Conservation (phyloP, 768 basidiomycete genomes). For the Calocybe indica region DNA sequence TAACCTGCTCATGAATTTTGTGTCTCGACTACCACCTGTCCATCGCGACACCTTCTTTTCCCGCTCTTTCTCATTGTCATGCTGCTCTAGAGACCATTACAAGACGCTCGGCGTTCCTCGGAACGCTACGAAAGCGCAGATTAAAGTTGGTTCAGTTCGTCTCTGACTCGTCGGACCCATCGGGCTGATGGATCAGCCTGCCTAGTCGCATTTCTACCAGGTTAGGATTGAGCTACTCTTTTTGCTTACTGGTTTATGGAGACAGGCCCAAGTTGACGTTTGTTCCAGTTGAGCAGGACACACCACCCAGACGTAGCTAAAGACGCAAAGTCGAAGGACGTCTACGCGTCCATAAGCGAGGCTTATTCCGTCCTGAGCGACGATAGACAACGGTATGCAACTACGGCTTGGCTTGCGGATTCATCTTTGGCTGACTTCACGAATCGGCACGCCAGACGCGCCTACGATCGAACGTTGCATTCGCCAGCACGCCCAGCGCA, state of each 20-base stretch:
- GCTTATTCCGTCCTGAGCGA: conserved; percentile 39
- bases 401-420: background rate
- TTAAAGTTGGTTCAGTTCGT: conserved; percentile 25
- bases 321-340: conserved; percentile 29
- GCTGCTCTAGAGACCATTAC: conserved; percentile 25
- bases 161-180: background rate
- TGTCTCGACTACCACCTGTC: no score
- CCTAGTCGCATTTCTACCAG: conserved; percentile 37
- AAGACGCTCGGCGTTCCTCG: conserved; percentile 32
- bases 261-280: background rate
- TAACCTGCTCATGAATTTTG: no score
- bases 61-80: conserved; percentile 17
- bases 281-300: conserved; percentile 34
- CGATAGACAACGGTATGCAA: conserved; percentile 34
- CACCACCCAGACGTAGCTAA: conserved; percentile 46
- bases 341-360: conserved; percentile 35
- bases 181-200: background rate
- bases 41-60: no score
- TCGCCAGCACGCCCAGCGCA: conserved; percentile 11
- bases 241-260: no score
- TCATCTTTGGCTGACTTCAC: background rate
- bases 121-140: conserved; percentile 34
- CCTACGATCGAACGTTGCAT: conserved; percentile 37
- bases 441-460: conserved; percentile 22
- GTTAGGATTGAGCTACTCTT: conserved; percentile 17